Base-by-base conservation (phyloP, 257 asterid species). In the Rauvolfia tetraphylla region DNA sequence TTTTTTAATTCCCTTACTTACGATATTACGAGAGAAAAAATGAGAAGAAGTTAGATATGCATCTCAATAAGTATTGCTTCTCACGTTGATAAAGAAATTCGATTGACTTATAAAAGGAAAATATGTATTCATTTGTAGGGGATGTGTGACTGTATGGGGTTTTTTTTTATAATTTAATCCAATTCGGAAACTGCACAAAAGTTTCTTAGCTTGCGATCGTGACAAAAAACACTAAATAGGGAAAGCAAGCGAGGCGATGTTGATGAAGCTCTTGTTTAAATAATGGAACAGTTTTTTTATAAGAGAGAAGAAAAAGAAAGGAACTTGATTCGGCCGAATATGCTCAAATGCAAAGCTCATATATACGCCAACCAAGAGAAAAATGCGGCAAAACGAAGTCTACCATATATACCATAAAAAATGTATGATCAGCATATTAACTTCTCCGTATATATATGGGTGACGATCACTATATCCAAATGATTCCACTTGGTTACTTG, bases 301-400 rank as follows among this genome's bases (percentile, higher is more conserved):
- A 46, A 18, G 23, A 63, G n/a, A 63, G 20, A 66, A 66, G 0
- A 2, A 10, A 18, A 53, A 53, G 17, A 5, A 18, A 9, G 7
- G 2, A 22, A 67, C 20, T 36, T 39, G 13, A 71, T 29, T 29
- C 15, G 61, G 39, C 29, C 5, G 59, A 44, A 23, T 25, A 42
- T 70, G 58, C 41, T 34, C 9, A 71, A 49, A 48, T 48, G 41
- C 42, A 71, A 15, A 71, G 46, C 62, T n/a, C n/a, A n/a, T n/a
- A 7, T 29, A 14, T 13, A 22, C 14, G 61, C 59, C 39, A 54
- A n/a, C 0, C 14, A 3, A 27, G 39, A 14, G 29, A 48, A 22
- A 6, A 12, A 69, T 9, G 75, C 62, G 75, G 75, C 75, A 71
- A 17, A 48, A 46, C 58, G 61, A 71, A n/a, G 57, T 13, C 25